These are phyloP conservation scores for Isoetes taiwanensis DNA, from an alignment of 75 land plant genomes.

Conservation along the genomic window DNA sequence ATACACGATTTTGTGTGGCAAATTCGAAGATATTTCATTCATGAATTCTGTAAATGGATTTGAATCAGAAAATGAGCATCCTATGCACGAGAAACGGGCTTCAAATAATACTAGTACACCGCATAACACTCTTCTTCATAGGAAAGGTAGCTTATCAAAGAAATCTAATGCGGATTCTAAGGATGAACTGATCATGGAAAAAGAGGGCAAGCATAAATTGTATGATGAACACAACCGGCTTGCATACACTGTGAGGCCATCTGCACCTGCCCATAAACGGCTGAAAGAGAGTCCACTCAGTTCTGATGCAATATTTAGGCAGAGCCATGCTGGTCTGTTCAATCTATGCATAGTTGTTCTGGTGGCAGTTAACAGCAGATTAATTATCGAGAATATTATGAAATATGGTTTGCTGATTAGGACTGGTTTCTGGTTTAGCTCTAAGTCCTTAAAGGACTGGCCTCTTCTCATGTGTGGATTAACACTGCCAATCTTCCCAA, in stretches of 20 bases:
- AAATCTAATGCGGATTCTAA: no score
- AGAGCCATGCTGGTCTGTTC: slow-evolving; percentile 95
- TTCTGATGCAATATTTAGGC: slow-evolving; percentile 68
- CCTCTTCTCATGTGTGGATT: slow-evolving; percentile 97
- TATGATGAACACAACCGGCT: no score
- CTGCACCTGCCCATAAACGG: slow-evolving; percentile 46
- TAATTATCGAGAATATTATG: slow-evolving; percentile 91
- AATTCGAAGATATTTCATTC: no score
- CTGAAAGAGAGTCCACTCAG: slow-evolving; percentile 75
- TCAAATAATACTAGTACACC: no score
- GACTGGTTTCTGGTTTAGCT: slow-evolving; percentile 83
- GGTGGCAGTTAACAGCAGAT: slow-evolving; percentile 80
- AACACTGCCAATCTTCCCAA: slow-evolving; percentile 47
- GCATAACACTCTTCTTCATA: no score
- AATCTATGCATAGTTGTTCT: slow-evolving; percentile 84
- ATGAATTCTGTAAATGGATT: no score
- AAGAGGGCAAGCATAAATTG: no score
- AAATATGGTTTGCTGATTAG: slow-evolving; percentile 87
- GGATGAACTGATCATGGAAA: no score
- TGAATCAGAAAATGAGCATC: no score
- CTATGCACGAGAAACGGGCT: no score
- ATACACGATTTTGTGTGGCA: no score
- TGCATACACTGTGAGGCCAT: slow-evolving; percentile 32
- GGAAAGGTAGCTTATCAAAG: no score
- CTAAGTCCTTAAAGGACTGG: slow-evolving; percentile 69